Evolutionary conservation across 2,329 filamentous ascomycete genomes (phyloP).

Genomic region (Penicillium aurantiogriseum): DNA sequence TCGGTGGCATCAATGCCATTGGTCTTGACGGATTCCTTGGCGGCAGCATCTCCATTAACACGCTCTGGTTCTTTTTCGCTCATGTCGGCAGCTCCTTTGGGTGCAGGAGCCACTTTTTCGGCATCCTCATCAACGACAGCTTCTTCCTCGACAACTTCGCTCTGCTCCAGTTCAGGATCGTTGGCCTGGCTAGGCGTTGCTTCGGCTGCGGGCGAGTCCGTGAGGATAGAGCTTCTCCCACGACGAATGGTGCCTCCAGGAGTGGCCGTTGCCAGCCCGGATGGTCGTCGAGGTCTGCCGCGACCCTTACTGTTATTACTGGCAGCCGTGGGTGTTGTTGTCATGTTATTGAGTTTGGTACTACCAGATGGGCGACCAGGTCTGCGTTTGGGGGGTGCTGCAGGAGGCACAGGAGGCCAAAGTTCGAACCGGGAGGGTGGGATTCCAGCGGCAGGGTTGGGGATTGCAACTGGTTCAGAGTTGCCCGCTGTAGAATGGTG

Average conservation of each 20-base stretch:
- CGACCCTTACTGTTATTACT: slow-evolving; percentile 38
- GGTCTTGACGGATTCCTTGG: slow-evolving; percentile 5
- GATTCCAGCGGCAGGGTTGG: slow-evolving; percentile 37
- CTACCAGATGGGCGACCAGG: slow-evolving; percentile 41
- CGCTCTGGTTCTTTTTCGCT: slow-evolving; percentile 3
- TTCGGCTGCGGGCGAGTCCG: slow-evolving; percentile 32
- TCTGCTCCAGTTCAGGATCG: slow-evolving; percentile 19
- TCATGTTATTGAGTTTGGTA: slow-evolving; percentile 24
- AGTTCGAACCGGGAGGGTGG: slow-evolving; percentile 45
- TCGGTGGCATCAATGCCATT: slow-evolving; percentile 14
- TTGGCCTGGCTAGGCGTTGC: slow-evolving; percentile 24
- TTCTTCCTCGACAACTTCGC: slow-evolving; percentile 12
- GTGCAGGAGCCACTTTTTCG: slow-evolving; percentile 8
- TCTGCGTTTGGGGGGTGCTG: slow-evolving; percentile 34
- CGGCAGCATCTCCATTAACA: slow-evolving; percentile 11
- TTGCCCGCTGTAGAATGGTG: slow-evolving; percentile 18
- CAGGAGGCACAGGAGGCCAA: slow-evolving; percentile 43
- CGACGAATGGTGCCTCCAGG: slow-evolving; percentile 35
- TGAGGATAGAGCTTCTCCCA: slow-evolving; percentile 36
- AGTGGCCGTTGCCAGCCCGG: slow-evolving; percentile 30
- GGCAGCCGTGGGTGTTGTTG: slow-evolving; percentile 34
- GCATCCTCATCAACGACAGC: slow-evolving; percentile 14
- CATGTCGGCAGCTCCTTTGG: slow-evolving; percentile 8
- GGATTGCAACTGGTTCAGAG: slow-evolving; percentile 13
- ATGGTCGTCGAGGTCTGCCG: slow-evolving; percentile 37